These are phyloP conservation scores for Globisporangium perplexum DNA, from an alignment of 352 stramenopile species.

Conservation along the genomic window DNA sequence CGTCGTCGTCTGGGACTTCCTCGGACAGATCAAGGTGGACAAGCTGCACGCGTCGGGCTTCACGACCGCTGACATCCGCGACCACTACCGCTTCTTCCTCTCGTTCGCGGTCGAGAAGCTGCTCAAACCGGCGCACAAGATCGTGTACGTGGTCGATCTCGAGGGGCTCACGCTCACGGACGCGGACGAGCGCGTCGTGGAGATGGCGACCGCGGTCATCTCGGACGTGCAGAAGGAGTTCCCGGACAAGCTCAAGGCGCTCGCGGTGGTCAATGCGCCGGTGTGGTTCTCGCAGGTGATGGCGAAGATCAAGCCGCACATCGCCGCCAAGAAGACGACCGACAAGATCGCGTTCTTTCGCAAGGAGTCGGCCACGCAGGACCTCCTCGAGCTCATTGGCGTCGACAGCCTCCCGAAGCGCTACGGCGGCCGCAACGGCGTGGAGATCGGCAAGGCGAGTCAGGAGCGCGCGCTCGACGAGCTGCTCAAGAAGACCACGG, in stretches of 20 bases:
- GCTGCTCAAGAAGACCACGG: slow-evolving; percentile 63
- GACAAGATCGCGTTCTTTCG: slow-evolving; percentile 66
- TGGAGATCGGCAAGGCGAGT: slow-evolving; percentile 74
- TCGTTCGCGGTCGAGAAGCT: slow-evolving; percentile 68
- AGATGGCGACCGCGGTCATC: slow-evolving; percentile 47
- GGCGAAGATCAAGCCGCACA: slow-evolving; percentile 37
- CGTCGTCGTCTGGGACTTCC: slow-evolving; percentile 72
- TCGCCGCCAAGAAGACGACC: slow-evolving; percentile 45
- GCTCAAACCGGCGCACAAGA: slow-evolving; percentile 51
- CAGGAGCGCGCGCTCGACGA: slow-evolving; percentile 64
- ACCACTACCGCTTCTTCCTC: slow-evolving; percentile 78
- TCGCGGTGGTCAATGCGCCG: slow-evolving; percentile 63
- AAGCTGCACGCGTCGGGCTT: slow-evolving; percentile 59
- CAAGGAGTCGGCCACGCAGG: slow-evolving; percentile 28
- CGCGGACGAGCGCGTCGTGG: slow-evolving; percentile 61
- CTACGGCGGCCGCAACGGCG: slow-evolving; percentile 67
- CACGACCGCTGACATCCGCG: slow-evolving; percentile 58
- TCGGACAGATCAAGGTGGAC: slow-evolving; percentile 78
- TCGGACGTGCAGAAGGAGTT: slow-evolving; percentile 54
- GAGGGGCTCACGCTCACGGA: slow-evolving; percentile 69
- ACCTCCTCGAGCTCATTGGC: slow-evolving; percentile 56
- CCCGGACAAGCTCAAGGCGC: slow-evolving; percentile 48
- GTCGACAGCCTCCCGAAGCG: slow-evolving; percentile 64
- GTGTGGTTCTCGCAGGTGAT: slow-evolving; percentile 85
- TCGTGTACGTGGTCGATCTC: slow-evolving; percentile 77